These are phyloP conservation scores for Xylaria grammica DNA, from an alignment of 495 filamentous ascomycete species.

Conservation along the genomic window DNA sequence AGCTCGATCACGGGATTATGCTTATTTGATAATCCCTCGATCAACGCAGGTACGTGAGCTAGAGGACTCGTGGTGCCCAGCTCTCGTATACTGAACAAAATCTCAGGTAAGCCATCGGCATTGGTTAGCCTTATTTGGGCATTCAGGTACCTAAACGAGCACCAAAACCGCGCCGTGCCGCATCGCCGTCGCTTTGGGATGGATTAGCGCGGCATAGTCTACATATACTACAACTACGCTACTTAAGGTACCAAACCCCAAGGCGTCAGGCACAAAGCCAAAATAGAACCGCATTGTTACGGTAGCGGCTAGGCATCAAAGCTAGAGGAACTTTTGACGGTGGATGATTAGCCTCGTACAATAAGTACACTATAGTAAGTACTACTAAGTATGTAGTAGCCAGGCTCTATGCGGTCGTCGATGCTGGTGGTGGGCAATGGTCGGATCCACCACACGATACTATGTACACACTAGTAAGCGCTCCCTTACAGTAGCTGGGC, in stretches of 20 bases:
- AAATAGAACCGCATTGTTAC: conserved; percentile 6
- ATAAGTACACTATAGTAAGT: too few relatives aligned
- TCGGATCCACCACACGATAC: conserved; percentile 2
- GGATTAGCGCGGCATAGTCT: too few relatives aligned
- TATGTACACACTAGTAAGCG: conserved; percentile 15
- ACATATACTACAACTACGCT: not conserved
- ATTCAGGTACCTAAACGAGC: not conserved
- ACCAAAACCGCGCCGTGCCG: conserved; percentile 15
- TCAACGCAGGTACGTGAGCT: conserved; percentile 22
- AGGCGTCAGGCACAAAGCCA: not conserved
- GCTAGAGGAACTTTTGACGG: not conserved
- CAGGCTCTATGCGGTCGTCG: not conserved
- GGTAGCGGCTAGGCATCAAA: conserved; percentile 4
- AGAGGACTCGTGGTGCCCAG: not conserved
- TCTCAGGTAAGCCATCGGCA: too few relatives aligned
- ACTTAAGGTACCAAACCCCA: not conserved
- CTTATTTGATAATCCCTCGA: conserved; percentile 8
- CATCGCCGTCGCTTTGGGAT: conserved; percentile 3
- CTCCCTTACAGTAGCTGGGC: conserved; percentile 8
- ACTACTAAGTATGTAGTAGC: too few relatives aligned
- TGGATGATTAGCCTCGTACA: too few relatives aligned
- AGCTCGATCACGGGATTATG: conserved; percentile 17
- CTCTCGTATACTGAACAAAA: too few relatives aligned
- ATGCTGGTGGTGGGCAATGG: not conserved
- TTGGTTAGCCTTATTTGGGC: not conserved